Evolutionary conservation across 2,329 filamentous ascomycete species (phyloP).

Genomic region (Cordyceps javanica): DNA sequence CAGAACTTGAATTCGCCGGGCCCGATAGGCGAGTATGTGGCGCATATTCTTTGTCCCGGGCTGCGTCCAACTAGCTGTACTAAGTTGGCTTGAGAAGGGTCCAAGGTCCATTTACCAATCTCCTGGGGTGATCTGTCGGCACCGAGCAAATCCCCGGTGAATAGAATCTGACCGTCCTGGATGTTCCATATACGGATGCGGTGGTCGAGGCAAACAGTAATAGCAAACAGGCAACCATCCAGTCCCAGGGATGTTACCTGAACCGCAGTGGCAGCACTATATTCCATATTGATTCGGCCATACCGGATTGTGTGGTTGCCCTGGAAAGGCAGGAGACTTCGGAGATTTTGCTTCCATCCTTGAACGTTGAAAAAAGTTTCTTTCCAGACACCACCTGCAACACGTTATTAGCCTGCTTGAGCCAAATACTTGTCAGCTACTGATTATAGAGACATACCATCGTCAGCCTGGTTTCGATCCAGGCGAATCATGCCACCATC

Average conservation of each 20-base stretch:
- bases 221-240: conserved; percentile 48
- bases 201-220: conserved; percentile 86
- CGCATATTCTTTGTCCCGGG: conserved; percentile 51
- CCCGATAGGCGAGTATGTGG: conserved; percentile 83
- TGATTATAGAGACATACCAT: conserved; percentile 32
- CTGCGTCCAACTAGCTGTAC: conserved; percentile 62
- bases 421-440: not conserved
- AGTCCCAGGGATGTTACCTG: conserved; percentile 46
- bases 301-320: conserved; percentile 58
- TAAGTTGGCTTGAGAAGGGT: conserved; percentile 70
- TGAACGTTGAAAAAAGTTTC: conserved; percentile 69
- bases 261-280: conserved; percentile 60
- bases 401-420: conserved; percentile 12
- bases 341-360: conserved; percentile 62
- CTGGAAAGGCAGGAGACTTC: conserved; percentile 61
- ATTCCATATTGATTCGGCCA: conserved; percentile 59
- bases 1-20: conserved; percentile 94
- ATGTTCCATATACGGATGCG: conserved; percentile 86
- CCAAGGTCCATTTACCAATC: conserved; percentile 66
- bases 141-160: conserved; percentile 71
- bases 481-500: conserved; percentile 72
- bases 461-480: conserved; percentile 48
- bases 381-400: conserved; percentile 46
- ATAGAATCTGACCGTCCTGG: conserved; percentile 69
- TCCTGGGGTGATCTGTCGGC: conserved; percentile 61